Conservation (phyloP, 2,329 filamentous ascomycete genomes). For the Teratosphaeriaceae sp. region DNA sequence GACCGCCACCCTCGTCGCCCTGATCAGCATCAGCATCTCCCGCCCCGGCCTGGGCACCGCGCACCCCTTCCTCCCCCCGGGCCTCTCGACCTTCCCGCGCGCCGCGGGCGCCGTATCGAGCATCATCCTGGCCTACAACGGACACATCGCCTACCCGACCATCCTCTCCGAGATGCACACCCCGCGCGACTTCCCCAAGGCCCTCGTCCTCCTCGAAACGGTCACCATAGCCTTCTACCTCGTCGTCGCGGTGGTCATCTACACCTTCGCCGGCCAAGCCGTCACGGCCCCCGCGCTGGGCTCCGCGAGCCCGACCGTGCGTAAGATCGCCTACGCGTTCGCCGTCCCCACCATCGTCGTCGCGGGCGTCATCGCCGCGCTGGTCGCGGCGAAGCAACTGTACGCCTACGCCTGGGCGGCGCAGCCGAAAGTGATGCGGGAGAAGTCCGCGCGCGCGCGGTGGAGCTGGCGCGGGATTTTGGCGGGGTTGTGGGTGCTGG, state of each 20-base stretch:
- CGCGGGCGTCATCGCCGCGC: constrained; percentile 63
- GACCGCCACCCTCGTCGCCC: constrained; percentile 57
- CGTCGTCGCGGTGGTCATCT: constrained; percentile 59
- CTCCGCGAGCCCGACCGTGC: constrained; percentile 48
- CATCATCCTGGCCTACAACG: constrained; percentile 60
- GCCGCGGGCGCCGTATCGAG: constrained; percentile 57
- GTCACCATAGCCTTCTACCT: constrained; percentile 57
- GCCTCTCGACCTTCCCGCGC: constrained; percentile 33
- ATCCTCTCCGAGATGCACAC: constrained; percentile 59
- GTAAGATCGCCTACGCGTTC: constrained; percentile 63
- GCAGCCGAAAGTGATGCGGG: constrained; percentile 42
- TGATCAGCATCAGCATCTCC: constrained; percentile 55
- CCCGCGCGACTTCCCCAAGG: constrained; percentile 55
- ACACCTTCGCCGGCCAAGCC: constrained; percentile 55
- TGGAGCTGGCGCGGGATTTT: constrained; percentile 55
- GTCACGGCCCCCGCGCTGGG: constrained; percentile 60
- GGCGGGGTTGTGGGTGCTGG: constrained; percentile 50
- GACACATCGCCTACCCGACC: constrained; percentile 61
- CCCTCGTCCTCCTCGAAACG: constrained; percentile 55
- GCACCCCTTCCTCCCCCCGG: constrained; percentile 34
- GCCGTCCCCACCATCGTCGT: constrained; percentile 66
- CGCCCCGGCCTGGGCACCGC: constrained; percentile 33
- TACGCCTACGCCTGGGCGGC: constrained; percentile 38
- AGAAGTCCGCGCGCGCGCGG: constrained; percentile 34
- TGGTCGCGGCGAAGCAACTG: constrained; percentile 60